Conservation (phyloP, 139 green algal species). For the Chlamydomonas sphaeroides region DNA sequence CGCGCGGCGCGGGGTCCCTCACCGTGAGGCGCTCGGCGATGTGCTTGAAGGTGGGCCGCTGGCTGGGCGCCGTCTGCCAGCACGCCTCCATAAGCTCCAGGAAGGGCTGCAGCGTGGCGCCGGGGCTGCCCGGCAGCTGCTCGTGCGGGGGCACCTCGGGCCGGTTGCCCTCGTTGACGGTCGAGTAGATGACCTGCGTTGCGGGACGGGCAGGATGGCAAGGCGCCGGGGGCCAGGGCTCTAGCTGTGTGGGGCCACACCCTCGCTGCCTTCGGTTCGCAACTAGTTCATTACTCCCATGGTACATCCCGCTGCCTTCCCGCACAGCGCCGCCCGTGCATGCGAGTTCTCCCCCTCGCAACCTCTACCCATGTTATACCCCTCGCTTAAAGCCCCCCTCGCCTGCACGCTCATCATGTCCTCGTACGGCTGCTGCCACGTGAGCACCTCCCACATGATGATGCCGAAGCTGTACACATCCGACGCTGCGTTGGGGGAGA, state of each 20-base stretch:
- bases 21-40: slow-evolving; percentile 59
- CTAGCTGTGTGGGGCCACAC: no score
- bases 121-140: slow-evolving; percentile 60
- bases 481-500: no score
- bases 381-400: no score
- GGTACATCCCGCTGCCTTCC: no score
- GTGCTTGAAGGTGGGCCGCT: slow-evolving; percentile 72
- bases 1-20: no score
- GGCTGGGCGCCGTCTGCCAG: slow-evolving; percentile 63
- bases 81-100: slow-evolving; percentile 75
- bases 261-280: no score
- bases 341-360: no score
- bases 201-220: no score
- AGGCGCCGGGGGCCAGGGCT: no score
- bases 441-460: slow-evolving; percentile 84
- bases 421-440: slow-evolving; percentile 87
- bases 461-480: slow-evolving; percentile 71
- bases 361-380: no score
- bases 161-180: slow-evolving; percentile 67
- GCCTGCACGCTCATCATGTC: slow-evolving; percentile 63
- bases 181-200: slow-evolving; percentile 76
- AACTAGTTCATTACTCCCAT: no score
- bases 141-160: slow-evolving; percentile 66
- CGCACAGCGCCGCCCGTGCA: no score
- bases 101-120: slow-evolving; percentile 45